Evolutionary conservation across 495 filamentous ascomycete species (phyloP).

Genomic region (Chlorociboria aeruginascens): DNA sequence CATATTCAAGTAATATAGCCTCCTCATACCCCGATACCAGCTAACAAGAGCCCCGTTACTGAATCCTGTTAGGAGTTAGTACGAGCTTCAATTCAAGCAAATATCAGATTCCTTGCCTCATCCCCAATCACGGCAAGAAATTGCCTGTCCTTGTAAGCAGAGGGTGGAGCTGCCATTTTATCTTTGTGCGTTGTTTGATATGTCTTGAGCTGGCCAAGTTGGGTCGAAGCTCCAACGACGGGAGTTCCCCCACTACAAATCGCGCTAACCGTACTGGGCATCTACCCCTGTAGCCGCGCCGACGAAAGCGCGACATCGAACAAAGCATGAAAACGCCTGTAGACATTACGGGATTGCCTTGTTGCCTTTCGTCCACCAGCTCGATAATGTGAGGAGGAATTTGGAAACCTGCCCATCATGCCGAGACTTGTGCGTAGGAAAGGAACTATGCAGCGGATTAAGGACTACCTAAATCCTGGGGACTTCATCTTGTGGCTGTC

Average conservation of each 20-base stretch:
- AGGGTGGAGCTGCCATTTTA: constrained; percentile 42
- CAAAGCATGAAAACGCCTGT: constrained; percentile 3
- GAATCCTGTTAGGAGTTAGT: constrained; percentile 51
- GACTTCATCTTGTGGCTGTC: constrained; percentile 84
- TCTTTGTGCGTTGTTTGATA: constrained; percentile 1
- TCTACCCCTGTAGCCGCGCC: background rate
- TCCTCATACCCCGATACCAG: constrained; percentile 77
- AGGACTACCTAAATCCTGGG: constrained; percentile 67
- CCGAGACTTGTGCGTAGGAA: constrained; percentile 72
- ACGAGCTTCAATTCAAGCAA: background rate
- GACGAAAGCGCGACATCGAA: background rate
- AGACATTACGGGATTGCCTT: background rate
- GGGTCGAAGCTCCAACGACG: constrained; percentile 1
- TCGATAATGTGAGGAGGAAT: constrained; percentile 11
- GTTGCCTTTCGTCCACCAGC: background rate
- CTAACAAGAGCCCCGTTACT: constrained; percentile 85
- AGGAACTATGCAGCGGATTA: constrained; percentile 64
- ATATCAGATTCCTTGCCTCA: constrained; percentile 48
- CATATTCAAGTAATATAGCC: background rate
- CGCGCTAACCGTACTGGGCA: background rate
- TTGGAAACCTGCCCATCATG: constrained; percentile 27
- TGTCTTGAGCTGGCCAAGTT: background rate
- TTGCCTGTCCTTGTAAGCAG: constrained; percentile 75
- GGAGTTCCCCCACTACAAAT: background rate
- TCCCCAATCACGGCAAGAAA: constrained; percentile 97